These are phyloP conservation scores for Nannizziopsis barbatae DNA, from an alignment of 2,329 filamentous ascomycete genomes.

Conservation along the genomic window DNA sequence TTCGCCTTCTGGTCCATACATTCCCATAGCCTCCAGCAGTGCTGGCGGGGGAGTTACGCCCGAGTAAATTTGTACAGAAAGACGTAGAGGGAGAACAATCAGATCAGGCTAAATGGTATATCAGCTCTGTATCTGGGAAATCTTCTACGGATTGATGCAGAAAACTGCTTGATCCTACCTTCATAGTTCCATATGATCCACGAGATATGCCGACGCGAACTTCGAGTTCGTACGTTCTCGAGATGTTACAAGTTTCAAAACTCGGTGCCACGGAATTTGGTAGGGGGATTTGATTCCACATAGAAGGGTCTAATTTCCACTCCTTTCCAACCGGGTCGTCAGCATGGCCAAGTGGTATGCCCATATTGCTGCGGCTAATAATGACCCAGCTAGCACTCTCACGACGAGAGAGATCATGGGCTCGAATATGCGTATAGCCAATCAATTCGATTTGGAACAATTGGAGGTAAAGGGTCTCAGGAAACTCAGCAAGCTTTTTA, in stretches of 20 bases:
- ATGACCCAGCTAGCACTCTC: slow-evolving; percentile 69
- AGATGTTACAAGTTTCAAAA: slow-evolving; percentile 81
- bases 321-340: slow-evolving; percentile 54
- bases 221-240: slow-evolving; percentile 71
- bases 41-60: slow-evolving; percentile 72
- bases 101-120: slow-evolving; percentile 49
- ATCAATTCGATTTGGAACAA: slow-evolving; percentile 73
- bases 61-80: slow-evolving; percentile 73
- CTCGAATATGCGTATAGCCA: slow-evolving; percentile 65
- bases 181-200: slow-evolving; percentile 46
- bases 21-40: slow-evolving; percentile 56
- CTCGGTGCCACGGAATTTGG: slow-evolving; percentile 80
- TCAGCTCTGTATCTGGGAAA: not conserved
- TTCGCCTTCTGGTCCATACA: slow-evolving; percentile 12
- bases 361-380: slow-evolving; percentile 58
- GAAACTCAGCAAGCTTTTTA: slow-evolving; percentile 59
- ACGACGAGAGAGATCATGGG: slow-evolving; percentile 59
- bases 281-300: slow-evolving; percentile 63
- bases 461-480: slow-evolving; percentile 61
- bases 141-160: not conserved
- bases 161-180: slow-evolving; percentile 28
- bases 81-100: slow-evolving; percentile 65
- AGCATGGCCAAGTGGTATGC: slow-evolving; percentile 53
- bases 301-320: slow-evolving; percentile 52
- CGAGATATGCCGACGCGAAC: slow-evolving; percentile 67